Evolutionary conservation across 1,284 basidiomycete genomes (phyloP).

Genomic region (Chalciporus sp.): DNA sequence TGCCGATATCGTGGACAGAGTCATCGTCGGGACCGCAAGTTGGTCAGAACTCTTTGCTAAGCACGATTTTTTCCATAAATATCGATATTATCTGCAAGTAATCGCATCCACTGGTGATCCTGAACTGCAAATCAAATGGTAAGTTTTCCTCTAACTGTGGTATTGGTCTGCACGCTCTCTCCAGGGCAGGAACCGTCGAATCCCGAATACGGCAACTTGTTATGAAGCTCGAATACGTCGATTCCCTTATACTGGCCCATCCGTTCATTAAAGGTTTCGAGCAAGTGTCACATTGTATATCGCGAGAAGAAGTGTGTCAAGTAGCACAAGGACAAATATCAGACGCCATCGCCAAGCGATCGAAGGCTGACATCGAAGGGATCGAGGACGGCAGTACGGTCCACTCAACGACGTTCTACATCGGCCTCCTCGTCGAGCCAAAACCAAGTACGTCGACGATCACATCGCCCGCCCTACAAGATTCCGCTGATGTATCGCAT

Average conservation of each 20-base stretch:
- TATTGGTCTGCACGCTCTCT: constrained; percentile 24
- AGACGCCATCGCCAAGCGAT: constrained; percentile 70
- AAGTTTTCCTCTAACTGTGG: constrained; percentile 24
- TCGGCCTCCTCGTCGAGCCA: constrained; percentile 92
- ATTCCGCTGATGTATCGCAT: constrained; percentile 22
- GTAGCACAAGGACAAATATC: constrained; percentile 90
- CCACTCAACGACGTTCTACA: constrained; percentile 95
- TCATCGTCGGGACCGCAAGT: constrained; percentile 81
- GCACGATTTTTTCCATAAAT: constrained; percentile 97
- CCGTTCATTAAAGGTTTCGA: constrained; percentile 96
- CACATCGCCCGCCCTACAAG: constrained; percentile 12
- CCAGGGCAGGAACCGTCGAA: constrained; percentile 94
- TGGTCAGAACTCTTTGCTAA: constrained; percentile 94
- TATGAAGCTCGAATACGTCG: constrained; percentile 96
- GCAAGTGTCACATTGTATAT: constrained; percentile 81
- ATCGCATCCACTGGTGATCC: constrained; percentile 86
- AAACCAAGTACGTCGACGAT: constrained; percentile 71
- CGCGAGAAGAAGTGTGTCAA: constrained; percentile 85
- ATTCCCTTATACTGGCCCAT: constrained; percentile 89
- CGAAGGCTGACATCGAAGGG: constrained; percentile 79
- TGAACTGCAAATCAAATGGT: constrained; percentile 96
- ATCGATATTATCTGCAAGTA: constrained; percentile 98
- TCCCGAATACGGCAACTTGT: constrained; percentile 94
- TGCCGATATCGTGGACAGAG: constrained; percentile 90
- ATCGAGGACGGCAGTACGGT: constrained; percentile 80